Evolutionary conservation across 495 filamentous ascomycete species (phyloP).

Genomic region (Cladorrhinum samala): DNA sequence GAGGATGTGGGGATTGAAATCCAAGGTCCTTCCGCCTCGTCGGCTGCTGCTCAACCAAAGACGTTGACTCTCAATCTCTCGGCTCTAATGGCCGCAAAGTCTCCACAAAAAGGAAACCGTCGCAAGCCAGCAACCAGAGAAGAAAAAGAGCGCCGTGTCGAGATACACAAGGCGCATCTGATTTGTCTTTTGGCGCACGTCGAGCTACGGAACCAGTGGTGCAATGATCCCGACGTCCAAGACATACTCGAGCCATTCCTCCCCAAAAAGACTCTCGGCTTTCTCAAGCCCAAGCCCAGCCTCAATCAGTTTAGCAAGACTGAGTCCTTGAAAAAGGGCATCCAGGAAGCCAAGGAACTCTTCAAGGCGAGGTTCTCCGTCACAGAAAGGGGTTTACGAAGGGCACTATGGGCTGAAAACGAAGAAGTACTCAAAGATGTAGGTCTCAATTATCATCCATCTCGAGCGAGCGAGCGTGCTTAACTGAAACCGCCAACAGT

Average conservation of each 20-base stretch:
- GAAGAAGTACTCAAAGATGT: constrained; percentile 53
- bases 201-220: constrained; percentile 76
- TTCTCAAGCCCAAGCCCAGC: constrained; percentile 57
- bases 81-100: constrained; percentile 35
- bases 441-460: constrained; percentile 19
- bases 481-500: constrained; percentile 34
- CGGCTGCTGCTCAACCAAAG: constrained; percentile 30
- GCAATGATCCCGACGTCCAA: constrained; percentile 68
- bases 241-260: constrained; percentile 54
- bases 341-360: constrained; percentile 59
- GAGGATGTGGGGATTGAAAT: constrained; percentile 32
- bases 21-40: no score
- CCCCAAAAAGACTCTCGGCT: constrained; percentile 50
- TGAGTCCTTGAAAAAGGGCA: constrained; percentile 68
- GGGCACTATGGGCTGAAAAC: constrained; percentile 66
- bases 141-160: constrained; percentile 65
- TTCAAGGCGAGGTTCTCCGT: constrained; percentile 63
- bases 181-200: constrained; percentile 74
- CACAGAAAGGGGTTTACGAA: constrained; percentile 62
- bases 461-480: not conserved
- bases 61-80: constrained; percentile 54
- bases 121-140: constrained; percentile 59
- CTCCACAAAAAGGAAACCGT: constrained; percentile 31
- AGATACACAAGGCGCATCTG: constrained; percentile 81
- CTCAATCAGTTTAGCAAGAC: constrained; percentile 65